Evolutionary conservation across 176 grass and related monocot species (phyloP).

Genomic region (Musa acuminata): DNA sequence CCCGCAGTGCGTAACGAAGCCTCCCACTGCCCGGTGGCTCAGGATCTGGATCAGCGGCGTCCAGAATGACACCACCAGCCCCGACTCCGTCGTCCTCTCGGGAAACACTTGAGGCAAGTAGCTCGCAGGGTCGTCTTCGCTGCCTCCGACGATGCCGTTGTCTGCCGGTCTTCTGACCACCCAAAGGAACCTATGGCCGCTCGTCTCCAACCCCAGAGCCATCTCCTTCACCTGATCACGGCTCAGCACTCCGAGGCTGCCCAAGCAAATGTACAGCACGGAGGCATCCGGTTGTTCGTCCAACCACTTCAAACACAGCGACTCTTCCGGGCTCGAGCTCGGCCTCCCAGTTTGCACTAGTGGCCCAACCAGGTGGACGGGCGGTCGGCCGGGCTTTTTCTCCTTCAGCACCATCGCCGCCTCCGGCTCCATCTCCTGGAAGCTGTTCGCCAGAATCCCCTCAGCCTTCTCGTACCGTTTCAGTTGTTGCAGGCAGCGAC

Average conservation of each 20-base stretch:
- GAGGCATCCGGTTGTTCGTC: neutral
- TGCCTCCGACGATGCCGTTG: no score
- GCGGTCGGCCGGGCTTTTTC: neutral
- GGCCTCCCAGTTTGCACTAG: neutral
- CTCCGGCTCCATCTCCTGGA: slow-evolving; percentile 4
- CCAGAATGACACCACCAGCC: neutral
- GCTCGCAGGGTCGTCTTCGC: neutral
- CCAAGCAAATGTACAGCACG: neutral
- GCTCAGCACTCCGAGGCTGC: neutral
- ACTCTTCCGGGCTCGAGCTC: neutral
- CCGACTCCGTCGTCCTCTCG: neutral
- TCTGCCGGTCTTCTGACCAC: neutral
- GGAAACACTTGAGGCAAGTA: neutral
- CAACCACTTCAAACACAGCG: slow-evolving; percentile 1
- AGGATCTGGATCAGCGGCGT: neutral
- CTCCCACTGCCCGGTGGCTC: neutral
- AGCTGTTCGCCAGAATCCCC: no score
- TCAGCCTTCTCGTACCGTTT: no score
- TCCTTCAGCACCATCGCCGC: neutral
- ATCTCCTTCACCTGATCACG: neutral
- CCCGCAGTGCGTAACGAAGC: neutral
- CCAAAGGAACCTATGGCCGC: slow-evolving; percentile 7
- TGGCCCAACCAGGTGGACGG: neutral
- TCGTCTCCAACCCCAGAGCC: slow-evolving; percentile 8
- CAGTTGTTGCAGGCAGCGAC: no score